Evolutionary conservation across 169 alveolate genomes (phyloP), one percentile per base, ranked within the genome.

Genomic region (Plasmodium gaboni): DNA sequence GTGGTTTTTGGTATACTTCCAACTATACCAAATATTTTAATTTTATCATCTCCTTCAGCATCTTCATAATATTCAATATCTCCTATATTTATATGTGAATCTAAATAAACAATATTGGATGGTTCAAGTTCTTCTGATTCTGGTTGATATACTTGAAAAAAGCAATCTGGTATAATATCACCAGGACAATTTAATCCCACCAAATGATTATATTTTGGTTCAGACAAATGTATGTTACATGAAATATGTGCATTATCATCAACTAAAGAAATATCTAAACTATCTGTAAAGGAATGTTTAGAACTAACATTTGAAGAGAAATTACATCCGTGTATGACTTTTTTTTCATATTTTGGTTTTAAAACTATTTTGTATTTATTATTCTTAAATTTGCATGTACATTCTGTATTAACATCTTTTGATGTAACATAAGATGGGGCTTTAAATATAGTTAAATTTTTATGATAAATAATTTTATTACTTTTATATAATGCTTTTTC

Each of bases 61-160:
- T 76, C 89, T 38, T 76, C 71, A 76, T 19, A 76, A 65, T 76
- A 76, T 76, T 76, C 89, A 48, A 76, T 69, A 64, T 76, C 46
- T 38, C 89, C 89, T 9, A 64, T 65, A 50, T 76, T 76, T 50
- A 76, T 10, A 44, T 76, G 89, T 64, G 89, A 44, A 76, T 76
- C 89, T 51, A 76, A 59, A 28, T 76, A 63, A 28, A 65, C 74
- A 26, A 64, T 63, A 50, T 76, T 65, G 24, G 89, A 76, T 15
- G 89, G 74, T 53, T 57, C 68, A 48, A 76, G 67, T 15, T 61
- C 76, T 17, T 53, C 59, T 17, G 50, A 10, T 55, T 48, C 70
- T 48, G 44, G 68, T 65, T 76, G 48, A 55, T 76, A 76, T 24
- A 76, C 69, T 76, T 76, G 89, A 51, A 76, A 76, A 28, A 76